phyloP scores from a whole-genome alignment of 106 monocot genomes.

The Allium fistulosum region DNA sequence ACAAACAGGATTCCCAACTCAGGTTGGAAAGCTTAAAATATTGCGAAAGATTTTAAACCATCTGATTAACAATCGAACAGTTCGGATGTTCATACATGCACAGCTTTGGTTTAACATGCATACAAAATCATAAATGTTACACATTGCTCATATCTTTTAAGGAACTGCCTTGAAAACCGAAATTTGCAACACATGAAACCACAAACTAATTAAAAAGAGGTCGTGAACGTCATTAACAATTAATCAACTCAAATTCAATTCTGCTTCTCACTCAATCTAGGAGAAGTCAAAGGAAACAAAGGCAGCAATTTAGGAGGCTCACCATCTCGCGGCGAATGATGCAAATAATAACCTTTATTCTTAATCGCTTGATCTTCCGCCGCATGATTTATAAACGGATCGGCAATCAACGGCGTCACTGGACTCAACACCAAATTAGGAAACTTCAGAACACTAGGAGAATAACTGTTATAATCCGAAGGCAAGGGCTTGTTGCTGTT shows the following conservation, averaged over 20 bases:
- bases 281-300: conserved; percentile 70
- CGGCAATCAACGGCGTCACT: conserved; percentile 65
- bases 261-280: conserved; percentile 9
- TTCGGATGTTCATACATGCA: too few relatives aligned
- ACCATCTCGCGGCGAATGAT: conserved; percentile 64
- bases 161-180: too few relatives aligned
- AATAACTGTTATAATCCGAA: conserved; percentile 9
- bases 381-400: conserved; percentile 13
- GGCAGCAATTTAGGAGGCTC: conserved; percentile 77
- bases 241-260: neutral
- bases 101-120: too few relatives aligned
- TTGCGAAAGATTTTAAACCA: too few relatives aligned
- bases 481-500: conserved; percentile 11
- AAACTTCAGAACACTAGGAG: conserved; percentile 75
- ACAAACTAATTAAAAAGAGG: neutral
- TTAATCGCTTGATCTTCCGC: conserved; percentile 69
- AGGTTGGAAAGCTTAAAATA: too few relatives aligned
- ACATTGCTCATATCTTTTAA: too few relatives aligned
- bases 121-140: too few relatives aligned
- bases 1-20: too few relatives aligned
- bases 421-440: conserved; percentile 72
- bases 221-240: neutral
- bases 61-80: too few relatives aligned
- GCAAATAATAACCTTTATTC: conserved; percentile 77
- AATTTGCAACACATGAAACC: too few relatives aligned